Conservation (phyloP, 176 grass and related monocot genomes). For the Rhipidocladum racemiflorum region DNA sequence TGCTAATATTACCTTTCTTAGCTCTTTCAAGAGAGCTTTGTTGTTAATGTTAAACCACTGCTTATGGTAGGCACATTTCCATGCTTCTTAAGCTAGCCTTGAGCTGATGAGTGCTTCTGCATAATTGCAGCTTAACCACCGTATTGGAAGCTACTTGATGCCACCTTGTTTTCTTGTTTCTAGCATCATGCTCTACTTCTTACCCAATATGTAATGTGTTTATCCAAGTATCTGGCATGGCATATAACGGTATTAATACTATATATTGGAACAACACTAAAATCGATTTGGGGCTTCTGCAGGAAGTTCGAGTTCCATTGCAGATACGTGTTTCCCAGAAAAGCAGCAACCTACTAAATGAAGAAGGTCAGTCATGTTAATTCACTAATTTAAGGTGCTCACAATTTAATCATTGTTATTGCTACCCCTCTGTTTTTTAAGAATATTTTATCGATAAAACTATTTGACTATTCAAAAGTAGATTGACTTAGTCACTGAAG, state of each 20-base stretch:
- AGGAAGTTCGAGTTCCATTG: conserved; percentile 80
- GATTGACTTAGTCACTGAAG: neutral
- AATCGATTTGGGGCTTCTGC: conserved; percentile 13
- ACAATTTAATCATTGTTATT: neutral
- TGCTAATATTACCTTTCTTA: neutral
- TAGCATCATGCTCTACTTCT: conserved; percentile 2
- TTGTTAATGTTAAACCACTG: neutral
- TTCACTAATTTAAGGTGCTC: conserved; percentile 1
- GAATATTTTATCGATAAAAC: neutral
- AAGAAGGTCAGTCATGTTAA: conserved; percentile 64
- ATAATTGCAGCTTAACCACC: conserved; percentile 15
- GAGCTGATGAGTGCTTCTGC: neutral
- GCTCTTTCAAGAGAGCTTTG: conserved; percentile 1
- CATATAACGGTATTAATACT: neutral
- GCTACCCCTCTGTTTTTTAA: neutral
- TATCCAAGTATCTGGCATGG: neutral
- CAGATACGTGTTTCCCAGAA: conserved; percentile 94
- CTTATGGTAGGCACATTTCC: neutral
- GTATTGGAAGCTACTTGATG: conserved; percentile 12
- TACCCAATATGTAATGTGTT: neutral
- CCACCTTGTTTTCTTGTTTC: conserved; percentile 7
- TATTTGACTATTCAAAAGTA: neutral
- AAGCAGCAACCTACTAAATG: conserved; percentile 56
- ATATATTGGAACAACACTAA: conserved; percentile 5
- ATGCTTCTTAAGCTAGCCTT: conserved; percentile 31